These are phyloP conservation scores for Penicillium silybi DNA, from an alignment of 495 filamentous ascomycete genomes.

Conservation along the genomic window DNA sequence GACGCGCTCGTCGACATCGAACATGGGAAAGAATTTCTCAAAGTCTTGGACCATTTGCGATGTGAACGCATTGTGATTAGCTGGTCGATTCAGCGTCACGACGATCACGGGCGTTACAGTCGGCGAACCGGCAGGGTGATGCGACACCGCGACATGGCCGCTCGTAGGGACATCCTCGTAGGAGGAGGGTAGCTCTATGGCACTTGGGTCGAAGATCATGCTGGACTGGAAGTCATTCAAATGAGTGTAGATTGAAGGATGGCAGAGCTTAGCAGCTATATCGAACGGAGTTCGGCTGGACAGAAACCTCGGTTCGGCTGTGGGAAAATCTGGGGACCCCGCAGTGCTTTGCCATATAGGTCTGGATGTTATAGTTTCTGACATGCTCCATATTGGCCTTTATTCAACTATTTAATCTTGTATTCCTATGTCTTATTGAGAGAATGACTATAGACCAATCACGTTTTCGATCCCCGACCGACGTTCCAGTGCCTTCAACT, in stretches of 20 bases:
- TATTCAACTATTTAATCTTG: too few species aligned
- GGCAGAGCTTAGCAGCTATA: background rate
- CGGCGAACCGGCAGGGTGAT: constrained; percentile 46
- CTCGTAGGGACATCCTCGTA: constrained; percentile 43
- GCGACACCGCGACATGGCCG: constrained; percentile 49
- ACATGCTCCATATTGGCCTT: too few species aligned
- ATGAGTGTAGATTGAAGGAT: constrained; percentile 20
- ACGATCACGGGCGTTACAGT: constrained; percentile 53
- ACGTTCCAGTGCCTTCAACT: too few species aligned
- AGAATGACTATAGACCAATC: too few species aligned
- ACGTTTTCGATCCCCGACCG: too few species aligned
- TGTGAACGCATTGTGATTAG: constrained; percentile 63
- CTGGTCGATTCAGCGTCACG: constrained; percentile 54
- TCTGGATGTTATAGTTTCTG: too few species aligned
- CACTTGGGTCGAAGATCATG: constrained; percentile 50
- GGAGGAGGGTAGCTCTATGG: constrained; percentile 32
- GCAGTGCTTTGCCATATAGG: background rate
- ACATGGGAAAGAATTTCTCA: constrained; percentile 48
- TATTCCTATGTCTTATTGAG: too few species aligned
- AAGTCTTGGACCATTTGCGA: constrained; percentile 51
- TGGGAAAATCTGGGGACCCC: background rate
- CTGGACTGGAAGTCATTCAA: background rate
- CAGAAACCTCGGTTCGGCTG: background rate
- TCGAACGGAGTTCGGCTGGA: background rate
- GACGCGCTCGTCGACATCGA: constrained; percentile 54